Conservation (phyloP, 2,329 filamentous ascomycete genomes). For the Penicillium polonicum region DNA sequence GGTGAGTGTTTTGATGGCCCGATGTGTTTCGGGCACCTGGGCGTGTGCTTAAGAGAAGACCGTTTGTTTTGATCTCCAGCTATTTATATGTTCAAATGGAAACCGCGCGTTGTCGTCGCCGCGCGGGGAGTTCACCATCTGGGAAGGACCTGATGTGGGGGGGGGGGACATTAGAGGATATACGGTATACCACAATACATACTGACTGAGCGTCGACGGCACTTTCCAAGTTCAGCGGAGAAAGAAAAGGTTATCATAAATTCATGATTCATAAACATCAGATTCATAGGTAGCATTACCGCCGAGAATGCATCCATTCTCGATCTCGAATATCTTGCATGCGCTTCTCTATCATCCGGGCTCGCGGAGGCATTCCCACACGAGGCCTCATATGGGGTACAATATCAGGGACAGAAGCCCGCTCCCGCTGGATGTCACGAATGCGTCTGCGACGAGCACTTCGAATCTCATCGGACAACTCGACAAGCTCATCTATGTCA, state of each 20-base stretch:
- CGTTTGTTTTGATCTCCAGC: background rate
- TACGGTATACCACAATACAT: background rate
- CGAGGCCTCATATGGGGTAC: conserved; percentile 5
- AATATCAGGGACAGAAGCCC: conserved; percentile 22
- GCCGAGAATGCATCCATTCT: conserved; percentile 26
- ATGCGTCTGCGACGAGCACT: conserved; percentile 60
- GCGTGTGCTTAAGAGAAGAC: background rate
- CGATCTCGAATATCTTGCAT: conserved; percentile 30
- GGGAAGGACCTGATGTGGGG: background rate
- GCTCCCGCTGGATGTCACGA: conserved; percentile 56
- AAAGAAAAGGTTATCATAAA: background rate
- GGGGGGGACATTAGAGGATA: too few relatives aligned
- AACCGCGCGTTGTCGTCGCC: background rate
- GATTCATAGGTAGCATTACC: conserved; percentile 4
- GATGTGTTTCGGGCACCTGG: background rate
- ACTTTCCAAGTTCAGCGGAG: background rate
- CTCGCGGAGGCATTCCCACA: conserved; percentile 21
- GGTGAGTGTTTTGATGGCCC: background rate
- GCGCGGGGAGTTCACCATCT: background rate
- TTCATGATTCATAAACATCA: background rate
- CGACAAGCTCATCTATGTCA: conserved; percentile 79
- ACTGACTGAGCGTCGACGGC: background rate
- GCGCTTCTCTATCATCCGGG: conserved; percentile 20
- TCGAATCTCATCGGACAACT: conserved; percentile 79
- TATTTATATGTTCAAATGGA: background rate